Conservation (phyloP, 805 yeast species). For the Candida hungchunana region DNA sequence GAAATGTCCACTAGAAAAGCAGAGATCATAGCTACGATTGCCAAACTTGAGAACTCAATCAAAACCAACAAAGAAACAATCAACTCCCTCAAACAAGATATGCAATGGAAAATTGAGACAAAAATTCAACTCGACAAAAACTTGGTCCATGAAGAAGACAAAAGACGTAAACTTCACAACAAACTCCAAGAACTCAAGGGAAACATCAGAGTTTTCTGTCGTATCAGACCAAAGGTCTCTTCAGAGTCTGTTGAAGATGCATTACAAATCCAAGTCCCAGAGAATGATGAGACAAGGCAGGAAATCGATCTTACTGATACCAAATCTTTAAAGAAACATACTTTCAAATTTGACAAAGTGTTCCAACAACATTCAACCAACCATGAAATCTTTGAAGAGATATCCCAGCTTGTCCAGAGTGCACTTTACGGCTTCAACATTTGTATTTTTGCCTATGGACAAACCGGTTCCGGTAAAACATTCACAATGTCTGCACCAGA, state of each 20-base stretch:
- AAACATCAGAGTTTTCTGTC: slow-evolving; percentile 84
- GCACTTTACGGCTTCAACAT: slow-evolving; percentile 87
- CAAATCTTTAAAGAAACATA: slow-evolving; percentile 22
- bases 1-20: background rate
- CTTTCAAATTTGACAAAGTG: slow-evolving; percentile 74
- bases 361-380: slow-evolving; percentile 56
- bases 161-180: slow-evolving; percentile 65
- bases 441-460: slow-evolving; percentile 95
- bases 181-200: slow-evolving; percentile 84
- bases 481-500: slow-evolving; percentile 76
- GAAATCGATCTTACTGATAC: slow-evolving; percentile 21
- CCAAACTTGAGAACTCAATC: slow-evolving; percentile 17
- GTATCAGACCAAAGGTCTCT: slow-evolving; percentile 60
- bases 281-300: slow-evolving; percentile 26
- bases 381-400: slow-evolving; percentile 69
- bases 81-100: slow-evolving; percentile 17
- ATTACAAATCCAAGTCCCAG: slow-evolving; percentile 31
- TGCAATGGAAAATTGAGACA: slow-evolving; percentile 28
- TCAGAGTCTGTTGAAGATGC: slow-evolving; percentile 23
- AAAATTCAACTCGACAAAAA: slow-evolving; percentile 31
- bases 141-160: slow-evolving; percentile 46
- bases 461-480: slow-evolving; percentile 95
- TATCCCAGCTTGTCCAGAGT: slow-evolving; percentile 80
- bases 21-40: slow-evolving; percentile 6
- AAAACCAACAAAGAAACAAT: slow-evolving; percentile 17